A percentile compares a stretch with the other conserved stretches of the same genome.
phyloP scores from a whole-genome alignment of 2,329 filamentous ascomycete genomes.

The Nigrospora oryzae region DNA sequence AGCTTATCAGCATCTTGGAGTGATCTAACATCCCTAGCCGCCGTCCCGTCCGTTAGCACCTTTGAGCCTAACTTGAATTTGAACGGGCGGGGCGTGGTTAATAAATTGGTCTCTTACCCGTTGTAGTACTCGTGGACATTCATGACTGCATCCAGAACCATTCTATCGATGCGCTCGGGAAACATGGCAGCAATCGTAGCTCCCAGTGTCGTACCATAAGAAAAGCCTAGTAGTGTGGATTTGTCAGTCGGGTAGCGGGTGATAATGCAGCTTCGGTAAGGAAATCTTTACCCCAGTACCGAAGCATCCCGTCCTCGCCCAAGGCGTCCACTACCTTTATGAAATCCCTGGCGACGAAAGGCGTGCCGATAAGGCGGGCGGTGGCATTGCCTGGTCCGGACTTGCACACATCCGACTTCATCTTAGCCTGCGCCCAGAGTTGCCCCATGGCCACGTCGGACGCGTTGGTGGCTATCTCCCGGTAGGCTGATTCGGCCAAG shows the following conservation, averaged over 20 bases:
- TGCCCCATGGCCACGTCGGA: slow-evolving; percentile 7
- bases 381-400: slow-evolving; percentile 2
- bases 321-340: slow-evolving; percentile 28
- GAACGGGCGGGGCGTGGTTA: background rate
- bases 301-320: slow-evolving; percentile 25
- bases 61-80: background rate
- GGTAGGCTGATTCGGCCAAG: background rate
- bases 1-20: slow-evolving; percentile 16
- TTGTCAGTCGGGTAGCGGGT: too few species aligned
- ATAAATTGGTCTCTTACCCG: slow-evolving; percentile 6
- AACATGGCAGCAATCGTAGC: slow-evolving; percentile 30
- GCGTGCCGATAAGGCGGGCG: slow-evolving; percentile 18
- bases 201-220: slow-evolving; percentile 31
- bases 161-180: slow-evolving; percentile 26
- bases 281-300: slow-evolving; percentile 22
- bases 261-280: too few species aligned
- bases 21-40: slow-evolving; percentile 13
- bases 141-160: slow-evolving; percentile 23
- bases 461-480: background rate
- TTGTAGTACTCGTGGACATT: slow-evolving; percentile 23
- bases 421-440: slow-evolving; percentile 8
- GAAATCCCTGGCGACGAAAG: slow-evolving; percentile 28
- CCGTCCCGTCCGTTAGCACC: too few species aligned
- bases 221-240: slow-evolving; percentile 18
- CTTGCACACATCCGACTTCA: slow-evolving; percentile 10